A percentile compares a stretch with the other conserved stretches of the same genome.
Evolutionary conservation across 495 filamentous ascomycete species (phyloP).

Genomic region (Penicillium silybi): DNA sequence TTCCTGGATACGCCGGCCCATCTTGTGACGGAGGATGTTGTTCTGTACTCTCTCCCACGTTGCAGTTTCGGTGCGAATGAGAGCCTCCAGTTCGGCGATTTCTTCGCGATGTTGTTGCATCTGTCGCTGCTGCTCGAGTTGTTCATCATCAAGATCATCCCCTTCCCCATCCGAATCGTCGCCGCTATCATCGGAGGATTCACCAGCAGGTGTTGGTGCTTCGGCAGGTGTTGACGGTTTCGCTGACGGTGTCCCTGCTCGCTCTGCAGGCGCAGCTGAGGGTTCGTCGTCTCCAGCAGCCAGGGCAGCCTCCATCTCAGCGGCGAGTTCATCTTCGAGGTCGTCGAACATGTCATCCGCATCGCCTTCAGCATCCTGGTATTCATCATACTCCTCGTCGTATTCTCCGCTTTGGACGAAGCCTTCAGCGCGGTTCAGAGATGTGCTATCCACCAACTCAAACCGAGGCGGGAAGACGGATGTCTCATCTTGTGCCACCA

Average conservation of each 20-base stretch:
- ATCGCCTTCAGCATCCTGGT: constrained; percentile 55
- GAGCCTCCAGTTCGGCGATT: constrained; percentile 44
- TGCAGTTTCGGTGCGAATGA: constrained; percentile 42
- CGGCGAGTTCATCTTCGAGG: constrained; percentile 54
- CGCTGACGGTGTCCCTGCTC: constrained; percentile 31
- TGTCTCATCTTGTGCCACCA: constrained; percentile 64
- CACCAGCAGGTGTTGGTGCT: constrained; percentile 6
- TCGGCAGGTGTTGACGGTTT: constrained; percentile 39
- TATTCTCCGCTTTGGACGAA: constrained; percentile 40
- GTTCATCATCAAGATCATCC: constrained; percentile 57
- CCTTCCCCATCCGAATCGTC: constrained; percentile 60
- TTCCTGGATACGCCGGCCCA: constrained; percentile 44
- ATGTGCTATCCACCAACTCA: constrained; percentile 61
- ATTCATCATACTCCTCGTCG: constrained; percentile 49
- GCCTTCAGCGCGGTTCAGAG: constrained; percentile 48
- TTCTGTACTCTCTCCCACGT: constrained; percentile 43
- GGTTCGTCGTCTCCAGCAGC: constrained; percentile 46
- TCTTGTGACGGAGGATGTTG: constrained; percentile 47
- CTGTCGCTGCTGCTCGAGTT: constrained; percentile 44
- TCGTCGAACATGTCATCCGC: constrained; percentile 53
- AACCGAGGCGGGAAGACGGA: constrained; percentile 54
- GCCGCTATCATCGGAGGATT: constrained; percentile 44
- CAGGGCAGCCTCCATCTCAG: constrained; percentile 52
- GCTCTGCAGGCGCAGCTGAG: constrained; percentile 17
- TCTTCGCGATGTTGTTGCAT: constrained; percentile 49